Conservation (phyloP, 345 rosid genomes). For the Viola odorata region DNA sequence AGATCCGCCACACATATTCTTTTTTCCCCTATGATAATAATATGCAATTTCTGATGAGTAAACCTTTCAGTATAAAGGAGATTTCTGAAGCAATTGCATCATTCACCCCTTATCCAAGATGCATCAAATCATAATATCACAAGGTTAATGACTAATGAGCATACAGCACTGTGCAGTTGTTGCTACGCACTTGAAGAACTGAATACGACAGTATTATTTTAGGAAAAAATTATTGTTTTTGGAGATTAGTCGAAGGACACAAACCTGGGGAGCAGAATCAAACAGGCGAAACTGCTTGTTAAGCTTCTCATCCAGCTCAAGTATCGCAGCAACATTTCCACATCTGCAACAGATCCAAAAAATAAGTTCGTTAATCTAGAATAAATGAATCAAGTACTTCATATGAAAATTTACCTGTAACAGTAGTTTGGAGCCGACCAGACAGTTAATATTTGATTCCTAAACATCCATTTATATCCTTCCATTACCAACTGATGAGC, state of each 20-base stretch:
- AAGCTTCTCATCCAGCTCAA: constrained; percentile 84
- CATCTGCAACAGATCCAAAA: constrained; percentile 55
- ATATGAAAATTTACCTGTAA: constrained; percentile 52
- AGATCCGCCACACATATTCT: not conserved
- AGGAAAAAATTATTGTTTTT: too few species aligned
- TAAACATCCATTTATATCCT: constrained; percentile 98
- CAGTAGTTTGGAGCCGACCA: constrained; percentile 99
- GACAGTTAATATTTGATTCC: constrained; percentile 86
- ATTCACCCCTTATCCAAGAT: not conserved
- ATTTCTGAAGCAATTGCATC: not conserved
- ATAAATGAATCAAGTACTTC: constrained; percentile 4
- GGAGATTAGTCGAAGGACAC: too few species aligned
- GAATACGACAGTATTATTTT: too few species aligned
- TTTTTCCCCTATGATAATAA: not conserved
- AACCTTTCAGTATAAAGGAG: not conserved
- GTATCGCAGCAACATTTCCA: constrained; percentile 92
- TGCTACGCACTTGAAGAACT: not conserved
- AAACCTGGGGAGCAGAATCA: constrained; percentile 90
- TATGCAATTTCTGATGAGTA: not conserved
- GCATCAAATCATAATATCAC: too few species aligned
- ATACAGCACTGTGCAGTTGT: not conserved
- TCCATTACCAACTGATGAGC: constrained; percentile 99
- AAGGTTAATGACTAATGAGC: not conserved
- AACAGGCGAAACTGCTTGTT: constrained; percentile 74
- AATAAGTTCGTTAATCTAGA: constrained; percentile 5